Conservation (phyloP, 257 asterid genomes). For the Nyctanthes arbortristis region DNA sequence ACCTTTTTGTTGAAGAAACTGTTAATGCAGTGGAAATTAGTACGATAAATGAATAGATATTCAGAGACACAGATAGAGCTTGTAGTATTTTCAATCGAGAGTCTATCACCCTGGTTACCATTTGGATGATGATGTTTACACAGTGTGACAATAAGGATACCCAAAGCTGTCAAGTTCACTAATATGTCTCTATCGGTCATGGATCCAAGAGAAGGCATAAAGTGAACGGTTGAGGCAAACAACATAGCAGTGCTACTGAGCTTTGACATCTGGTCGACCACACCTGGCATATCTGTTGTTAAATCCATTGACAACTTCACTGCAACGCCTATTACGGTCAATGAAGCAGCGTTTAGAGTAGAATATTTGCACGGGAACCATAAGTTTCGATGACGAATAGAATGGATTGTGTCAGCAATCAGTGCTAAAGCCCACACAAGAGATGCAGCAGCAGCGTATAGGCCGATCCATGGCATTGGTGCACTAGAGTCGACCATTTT, state of each 20-base stretch:
- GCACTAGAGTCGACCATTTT: neutral
- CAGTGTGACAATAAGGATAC: conserved; percentile 18
- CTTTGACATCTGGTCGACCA: conserved; percentile 4
- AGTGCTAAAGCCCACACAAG: conserved; percentile 10
- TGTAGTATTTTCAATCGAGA: neutral
- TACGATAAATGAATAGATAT: neutral
- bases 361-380: conserved; percentile 23
- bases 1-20: conserved; percentile 9
- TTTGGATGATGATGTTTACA: conserved; percentile 16
- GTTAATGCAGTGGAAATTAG: conserved; percentile 14
- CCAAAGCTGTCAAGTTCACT: too few relatives aligned
- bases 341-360: conserved; percentile 23
- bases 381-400: conserved; percentile 5
- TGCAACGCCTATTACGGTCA: conserved; percentile 14
- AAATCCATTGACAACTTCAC: conserved; percentile 19
- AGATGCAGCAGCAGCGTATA: conserved; percentile 22
- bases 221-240: conserved; percentile 14
- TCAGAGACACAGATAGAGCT: neutral
- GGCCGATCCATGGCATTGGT: conserved; percentile 22
- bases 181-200: conserved; percentile 1
- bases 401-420: conserved; percentile 9
- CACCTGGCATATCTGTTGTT: conserved; percentile 14
- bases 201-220: conserved; percentile 23
- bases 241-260: conserved; percentile 4
- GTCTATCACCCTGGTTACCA: neutral